These are phyloP conservation scores for Kurtzmaniella quercitrusa DNA, from an alignment of 1,139 yeast genomes.

Conservation along the genomic window DNA sequence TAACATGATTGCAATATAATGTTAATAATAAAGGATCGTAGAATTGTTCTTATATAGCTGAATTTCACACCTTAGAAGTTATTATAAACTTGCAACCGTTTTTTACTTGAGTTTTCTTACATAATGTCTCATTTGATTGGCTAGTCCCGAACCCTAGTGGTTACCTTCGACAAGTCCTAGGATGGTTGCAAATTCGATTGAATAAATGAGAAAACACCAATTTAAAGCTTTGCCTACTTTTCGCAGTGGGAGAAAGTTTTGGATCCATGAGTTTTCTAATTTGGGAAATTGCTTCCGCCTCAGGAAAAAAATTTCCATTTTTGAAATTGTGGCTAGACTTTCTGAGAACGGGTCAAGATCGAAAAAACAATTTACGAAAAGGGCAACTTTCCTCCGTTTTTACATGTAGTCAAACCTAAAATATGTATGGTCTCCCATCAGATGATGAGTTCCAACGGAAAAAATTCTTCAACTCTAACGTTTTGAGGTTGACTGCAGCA, in stretches of 20 bases:
- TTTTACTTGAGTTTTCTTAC: not conserved
- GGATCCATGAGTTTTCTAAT: not conserved
- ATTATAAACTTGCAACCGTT: not conserved
- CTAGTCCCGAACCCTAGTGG: not conserved
- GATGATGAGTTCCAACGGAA: not conserved
- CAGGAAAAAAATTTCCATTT: not conserved
- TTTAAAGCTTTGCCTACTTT: not conserved
- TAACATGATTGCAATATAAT: not conserved
- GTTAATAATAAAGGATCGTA: not conserved
- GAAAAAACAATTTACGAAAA: not conserved
- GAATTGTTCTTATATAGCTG: not conserved
- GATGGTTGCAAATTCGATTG: not conserved
- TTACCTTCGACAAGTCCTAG: not conserved
- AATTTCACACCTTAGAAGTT: slow-evolving; percentile 1
- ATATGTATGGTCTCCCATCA: not conserved
- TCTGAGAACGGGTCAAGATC: not conserved
- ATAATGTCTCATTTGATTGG: not conserved
- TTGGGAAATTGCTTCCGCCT: not conserved
- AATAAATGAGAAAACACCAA: not conserved
- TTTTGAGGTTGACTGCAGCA: too few species aligned
- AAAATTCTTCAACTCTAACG: not conserved
- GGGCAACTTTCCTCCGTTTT: not conserved
- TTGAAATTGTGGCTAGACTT: not conserved
- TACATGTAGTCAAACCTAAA: not conserved
- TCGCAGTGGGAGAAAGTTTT: not conserved